These are phyloP conservation scores for Pythium pyrilobum DNA, from an alignment of 352 stramenopile genomes.

Conservation along the genomic window DNA sequence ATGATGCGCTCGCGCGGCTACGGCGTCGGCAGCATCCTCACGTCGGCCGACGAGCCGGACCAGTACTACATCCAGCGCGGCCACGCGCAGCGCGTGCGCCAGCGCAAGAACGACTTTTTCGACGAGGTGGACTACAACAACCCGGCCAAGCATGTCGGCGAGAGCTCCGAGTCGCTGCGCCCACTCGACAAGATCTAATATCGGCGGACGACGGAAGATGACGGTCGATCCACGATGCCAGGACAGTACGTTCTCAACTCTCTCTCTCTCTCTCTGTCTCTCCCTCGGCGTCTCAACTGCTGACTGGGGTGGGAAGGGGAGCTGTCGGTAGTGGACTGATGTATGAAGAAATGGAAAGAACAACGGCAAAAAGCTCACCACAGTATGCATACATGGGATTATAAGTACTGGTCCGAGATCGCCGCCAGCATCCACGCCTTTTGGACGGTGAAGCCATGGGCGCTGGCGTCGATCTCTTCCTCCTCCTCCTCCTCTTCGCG, in stretches of 20 bases:
- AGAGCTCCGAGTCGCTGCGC: conserved; percentile 47
- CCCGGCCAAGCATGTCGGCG: conserved; percentile 32
- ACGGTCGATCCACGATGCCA: no score
- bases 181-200: conserved; percentile 59
- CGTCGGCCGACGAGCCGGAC: conserved; percentile 54
- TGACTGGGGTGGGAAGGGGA: no score
- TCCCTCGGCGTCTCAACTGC: no score
- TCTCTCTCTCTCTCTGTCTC: no score
- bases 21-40: conserved; percentile 67
- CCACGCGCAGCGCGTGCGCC: conserved; percentile 62
- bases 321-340: no score
- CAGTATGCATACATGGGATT: neutral
- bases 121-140: conserved; percentile 86
- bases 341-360: neutral
- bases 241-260: no score
- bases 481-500: no score
- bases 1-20: conserved; percentile 76
- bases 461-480: neutral
- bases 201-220: no score
- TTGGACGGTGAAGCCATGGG: conserved; percentile 16
- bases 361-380: neutral
- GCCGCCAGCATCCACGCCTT: conserved; percentile 38
- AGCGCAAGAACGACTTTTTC: conserved; percentile 57
- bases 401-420: conserved; percentile 32
- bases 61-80: conserved; percentile 80